Evolutionary conservation across 2,329 filamentous ascomycete genomes (phyloP).

Genomic region (Aspergillus fijiensis): DNA sequence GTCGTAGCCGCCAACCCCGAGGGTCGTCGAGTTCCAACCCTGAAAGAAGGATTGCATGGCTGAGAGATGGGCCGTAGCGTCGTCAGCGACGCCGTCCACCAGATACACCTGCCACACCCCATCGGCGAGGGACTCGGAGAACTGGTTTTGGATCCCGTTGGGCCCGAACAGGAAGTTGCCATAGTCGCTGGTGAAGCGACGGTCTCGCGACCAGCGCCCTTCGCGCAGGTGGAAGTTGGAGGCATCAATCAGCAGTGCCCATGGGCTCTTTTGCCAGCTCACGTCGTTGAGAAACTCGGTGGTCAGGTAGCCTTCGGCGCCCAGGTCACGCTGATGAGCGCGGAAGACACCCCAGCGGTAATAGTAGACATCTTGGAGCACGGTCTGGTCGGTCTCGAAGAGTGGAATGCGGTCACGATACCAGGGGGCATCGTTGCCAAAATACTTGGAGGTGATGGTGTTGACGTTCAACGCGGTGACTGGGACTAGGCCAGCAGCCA

Average conservation of each 20-base stretch:
- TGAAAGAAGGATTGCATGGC: constrained; percentile 19
- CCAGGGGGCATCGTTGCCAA: constrained; percentile 22
- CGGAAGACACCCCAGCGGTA: constrained; percentile 49
- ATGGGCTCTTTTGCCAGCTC: constrained; percentile 42
- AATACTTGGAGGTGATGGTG: constrained; percentile 11
- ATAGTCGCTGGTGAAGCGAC: constrained; percentile 47
- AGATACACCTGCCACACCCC: constrained; percentile 42
- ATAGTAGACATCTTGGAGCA: constrained; percentile 44
- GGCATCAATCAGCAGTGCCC: constrained; percentile 46
- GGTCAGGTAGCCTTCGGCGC: constrained; percentile 44
- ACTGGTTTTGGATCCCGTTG: constrained; percentile 44
- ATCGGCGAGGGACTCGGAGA: constrained; percentile 45
- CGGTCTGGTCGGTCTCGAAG: constrained; percentile 15
- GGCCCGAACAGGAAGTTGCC: constrained; percentile 42
- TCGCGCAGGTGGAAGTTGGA: constrained; percentile 47
- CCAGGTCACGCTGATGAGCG: constrained; percentile 47
- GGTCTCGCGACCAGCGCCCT: constrained; percentile 47
- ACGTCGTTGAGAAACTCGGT: constrained; percentile 49
- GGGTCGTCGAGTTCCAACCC: constrained; percentile 33
- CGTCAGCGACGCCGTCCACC: constrained; percentile 41
- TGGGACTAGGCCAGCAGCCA: not conserved
- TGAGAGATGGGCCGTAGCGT: constrained; percentile 34
- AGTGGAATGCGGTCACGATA: constrained; percentile 20
- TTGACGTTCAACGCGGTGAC: constrained; percentile 4
- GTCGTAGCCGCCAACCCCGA: constrained; percentile 43